These are phyloP conservation scores for Saturnispora zaruensis DNA, from an alignment of 805 yeast genomes.

Conservation along the genomic window DNA sequence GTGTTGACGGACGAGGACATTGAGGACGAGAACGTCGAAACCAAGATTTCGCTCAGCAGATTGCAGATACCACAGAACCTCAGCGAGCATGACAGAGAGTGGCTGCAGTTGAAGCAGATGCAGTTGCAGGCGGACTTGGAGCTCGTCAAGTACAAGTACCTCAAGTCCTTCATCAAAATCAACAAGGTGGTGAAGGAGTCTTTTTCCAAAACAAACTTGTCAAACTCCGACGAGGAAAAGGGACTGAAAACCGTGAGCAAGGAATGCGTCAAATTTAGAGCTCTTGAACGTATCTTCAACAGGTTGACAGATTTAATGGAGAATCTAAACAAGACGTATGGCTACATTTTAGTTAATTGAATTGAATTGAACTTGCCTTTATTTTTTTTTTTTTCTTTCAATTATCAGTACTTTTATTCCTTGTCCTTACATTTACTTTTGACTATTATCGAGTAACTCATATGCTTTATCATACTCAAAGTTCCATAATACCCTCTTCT, in stretches of 20 bases:
- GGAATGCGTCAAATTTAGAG: constrained; percentile 19
- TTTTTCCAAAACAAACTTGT: constrained; percentile 20
- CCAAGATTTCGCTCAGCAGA: neutral
- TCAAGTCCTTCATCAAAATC: constrained; percentile 19
- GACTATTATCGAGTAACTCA: neutral
- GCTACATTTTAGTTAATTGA: neutral
- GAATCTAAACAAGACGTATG: constrained; percentile 14
- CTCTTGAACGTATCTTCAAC: constrained; percentile 18
- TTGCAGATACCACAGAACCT: constrained; percentile 9
- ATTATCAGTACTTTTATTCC: no score
- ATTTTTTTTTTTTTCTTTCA: no score
- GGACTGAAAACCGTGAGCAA: constrained; percentile 20
- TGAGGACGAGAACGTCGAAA: neutral
- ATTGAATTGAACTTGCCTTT: no score
- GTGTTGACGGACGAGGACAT: constrained; percentile 6
- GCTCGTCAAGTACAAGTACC: constrained; percentile 23
- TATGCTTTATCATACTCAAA: neutral
- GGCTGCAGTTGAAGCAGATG: constrained; percentile 21
- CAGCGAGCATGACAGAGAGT: constrained; percentile 4
- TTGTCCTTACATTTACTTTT: neutral
- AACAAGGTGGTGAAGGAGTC: constrained; percentile 22
- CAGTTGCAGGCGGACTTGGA: constrained; percentile 22
- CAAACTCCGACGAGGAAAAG: constrained; percentile 20
- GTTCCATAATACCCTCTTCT: neutral
- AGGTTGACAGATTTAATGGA: constrained; percentile 13